Conservation (phyloP, 441 rosid genomes). For the Populus hybrid region DNA sequence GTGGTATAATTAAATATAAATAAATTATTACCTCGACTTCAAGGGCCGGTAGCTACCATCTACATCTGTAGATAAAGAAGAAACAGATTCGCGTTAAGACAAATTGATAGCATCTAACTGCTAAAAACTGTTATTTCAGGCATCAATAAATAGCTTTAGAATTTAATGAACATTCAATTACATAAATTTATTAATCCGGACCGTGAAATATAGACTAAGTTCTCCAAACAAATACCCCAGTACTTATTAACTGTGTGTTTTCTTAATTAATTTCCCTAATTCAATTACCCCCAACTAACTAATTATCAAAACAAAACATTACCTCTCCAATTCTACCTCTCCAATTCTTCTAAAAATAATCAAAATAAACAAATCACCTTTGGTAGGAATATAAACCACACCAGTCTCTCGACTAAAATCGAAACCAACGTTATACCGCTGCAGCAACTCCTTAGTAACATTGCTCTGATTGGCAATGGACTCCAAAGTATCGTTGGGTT, state of each 20-base stretch:
- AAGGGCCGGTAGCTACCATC: slow-evolving; percentile 47
- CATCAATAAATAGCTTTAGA: neutral
- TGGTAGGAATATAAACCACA: slow-evolving; percentile 47
- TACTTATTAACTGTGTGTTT: neutral
- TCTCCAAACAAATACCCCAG: neutral
- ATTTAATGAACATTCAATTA: neutral
- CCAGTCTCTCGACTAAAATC: slow-evolving; percentile 48
- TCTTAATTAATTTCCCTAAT: neutral
- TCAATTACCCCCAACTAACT: neutral
- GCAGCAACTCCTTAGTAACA: slow-evolving; percentile 30
- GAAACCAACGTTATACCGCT: slow-evolving; percentile 39
- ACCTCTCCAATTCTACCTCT: neutral
- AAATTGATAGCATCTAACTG: neutral
- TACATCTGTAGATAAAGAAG: slow-evolving; percentile 37
- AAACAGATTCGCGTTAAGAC: neutral
- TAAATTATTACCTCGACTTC: slow-evolving; percentile 37
- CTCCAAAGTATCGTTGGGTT: slow-evolving; percentile 35
- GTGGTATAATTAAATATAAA: neutral
- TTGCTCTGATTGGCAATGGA: slow-evolving; percentile 27
- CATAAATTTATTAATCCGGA: neutral
- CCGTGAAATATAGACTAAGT: neutral
- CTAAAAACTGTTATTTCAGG: neutral
- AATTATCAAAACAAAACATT: neutral
- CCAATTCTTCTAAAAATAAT: neutral
- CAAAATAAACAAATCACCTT: slow-evolving; percentile 32